phyloP scores from a whole-genome alignment of 768 basidiomycete species.

The Rhodotorula kratochvilovae region DNA sequence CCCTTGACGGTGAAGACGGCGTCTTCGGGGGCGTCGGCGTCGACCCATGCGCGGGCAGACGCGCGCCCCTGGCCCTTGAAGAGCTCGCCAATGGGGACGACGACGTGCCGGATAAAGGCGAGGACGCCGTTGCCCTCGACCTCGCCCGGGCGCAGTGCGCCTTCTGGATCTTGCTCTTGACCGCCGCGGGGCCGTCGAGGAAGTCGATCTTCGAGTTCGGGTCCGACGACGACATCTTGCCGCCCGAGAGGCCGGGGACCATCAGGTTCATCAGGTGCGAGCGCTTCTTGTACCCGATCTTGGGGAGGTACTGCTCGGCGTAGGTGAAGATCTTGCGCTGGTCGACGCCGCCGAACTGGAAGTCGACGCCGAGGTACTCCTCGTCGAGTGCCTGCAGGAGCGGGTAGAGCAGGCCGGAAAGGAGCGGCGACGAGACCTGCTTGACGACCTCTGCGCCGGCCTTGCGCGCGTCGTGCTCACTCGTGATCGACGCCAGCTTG shows the following conservation, averaged over 20 bases:
- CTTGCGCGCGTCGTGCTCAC: conserved; percentile 95
- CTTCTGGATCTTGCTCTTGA: conserved; percentile 81
- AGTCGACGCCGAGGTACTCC: conserved; percentile 89
- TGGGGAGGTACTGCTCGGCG: conserved; percentile 90
- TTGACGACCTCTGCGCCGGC: conserved; percentile 99
- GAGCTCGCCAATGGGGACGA: conserved; percentile 50
- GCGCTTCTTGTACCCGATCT: conserved; percentile 85
- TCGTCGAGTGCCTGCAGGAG: conserved; percentile 96
- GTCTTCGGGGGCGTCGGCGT: conserved; percentile 61
- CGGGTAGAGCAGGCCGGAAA: conserved; percentile 91
- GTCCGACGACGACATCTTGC: conserved; percentile 98
- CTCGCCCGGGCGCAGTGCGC: conserved; percentile 96
- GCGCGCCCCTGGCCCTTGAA: conserved; percentile 28
- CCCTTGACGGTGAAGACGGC: conserved; percentile 74
- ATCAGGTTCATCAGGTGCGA: conserved; percentile 97
- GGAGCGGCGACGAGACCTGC: conserved; percentile 67
- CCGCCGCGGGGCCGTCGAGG: conserved; percentile 74
- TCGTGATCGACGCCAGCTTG: conserved; percentile 78
- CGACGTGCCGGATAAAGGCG: conserved; percentile 51
- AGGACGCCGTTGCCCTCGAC: conserved; percentile 68
- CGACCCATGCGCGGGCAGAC: conserved; percentile 24
- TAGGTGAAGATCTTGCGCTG: conserved; percentile 98
- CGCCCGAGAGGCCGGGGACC: conserved; percentile 58
- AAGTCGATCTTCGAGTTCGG: conserved; percentile 98
- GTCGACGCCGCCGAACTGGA: conserved; percentile 97